A percentile compares a stretch with the other conserved stretches of the same genome.
Evolutionary conservation across 179 eudicot genomes (phyloP).

Genomic region (Corrigiola litoralis): DNA sequence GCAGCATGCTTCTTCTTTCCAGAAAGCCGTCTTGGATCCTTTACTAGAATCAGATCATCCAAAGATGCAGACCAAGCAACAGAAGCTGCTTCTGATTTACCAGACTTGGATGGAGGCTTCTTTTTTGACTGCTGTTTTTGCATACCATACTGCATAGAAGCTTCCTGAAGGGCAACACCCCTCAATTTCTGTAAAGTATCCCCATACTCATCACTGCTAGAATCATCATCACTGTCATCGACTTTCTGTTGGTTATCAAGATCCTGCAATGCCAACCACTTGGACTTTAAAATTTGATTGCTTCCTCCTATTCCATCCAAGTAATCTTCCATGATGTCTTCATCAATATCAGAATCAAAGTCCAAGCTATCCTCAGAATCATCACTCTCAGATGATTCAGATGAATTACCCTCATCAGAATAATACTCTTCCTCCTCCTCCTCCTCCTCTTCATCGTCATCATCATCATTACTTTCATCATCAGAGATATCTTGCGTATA

Average conservation of each 20-base stretch:
- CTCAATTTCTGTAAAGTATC: conserved; percentile 57
- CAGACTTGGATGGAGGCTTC: conserved; percentile 34
- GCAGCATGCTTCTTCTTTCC: conserved; percentile 63
- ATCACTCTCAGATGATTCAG: conserved; percentile 61
- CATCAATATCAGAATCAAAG: conserved; percentile 75
- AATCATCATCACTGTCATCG: conserved; percentile 38
- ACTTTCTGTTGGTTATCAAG: conserved; percentile 31
- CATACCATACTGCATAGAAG: conserved; percentile 68
- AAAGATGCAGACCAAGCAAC: conserved; percentile 43
- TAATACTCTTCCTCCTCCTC: conserved; percentile 41
- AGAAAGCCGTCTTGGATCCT: conserved; percentile 68
- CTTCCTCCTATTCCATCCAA: conserved; percentile 76
- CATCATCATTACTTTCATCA: too few species aligned
- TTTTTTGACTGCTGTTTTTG: conserved; percentile 42
- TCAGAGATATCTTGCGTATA: conserved; percentile 79
- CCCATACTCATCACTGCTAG: conserved; percentile 36
- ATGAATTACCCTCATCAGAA: conserved; percentile 50
- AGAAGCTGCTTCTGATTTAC: conserved; percentile 21
- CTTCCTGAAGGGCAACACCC: conserved; percentile 79
- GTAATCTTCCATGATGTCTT: conserved; percentile 85
- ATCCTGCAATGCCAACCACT: conserved; percentile 42
- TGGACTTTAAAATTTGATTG: conserved; percentile 47
- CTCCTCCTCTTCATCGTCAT: conserved; percentile 41
- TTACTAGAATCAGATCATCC: conserved; percentile 76
- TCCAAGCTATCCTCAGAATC: conserved; percentile 43